A percentile compares a stretch with the other conserved stretches of the same genome.
Conservation (phyloP, 2,329 filamentous ascomycete genomes). For the Diaporthe batatas region DNA sequence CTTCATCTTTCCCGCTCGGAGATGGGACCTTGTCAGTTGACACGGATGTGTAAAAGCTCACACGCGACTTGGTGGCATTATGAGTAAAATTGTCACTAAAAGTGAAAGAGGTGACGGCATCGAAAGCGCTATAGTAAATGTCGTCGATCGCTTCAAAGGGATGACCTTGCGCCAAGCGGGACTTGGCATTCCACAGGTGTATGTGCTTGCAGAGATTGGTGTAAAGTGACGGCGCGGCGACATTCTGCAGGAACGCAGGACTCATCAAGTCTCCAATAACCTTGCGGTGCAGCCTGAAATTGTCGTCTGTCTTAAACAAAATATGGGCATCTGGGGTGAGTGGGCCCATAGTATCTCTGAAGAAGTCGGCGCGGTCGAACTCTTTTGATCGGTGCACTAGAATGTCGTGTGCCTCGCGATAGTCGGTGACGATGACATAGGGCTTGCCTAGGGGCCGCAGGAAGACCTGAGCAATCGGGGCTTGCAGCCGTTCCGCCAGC, state of each 20-base stretch:
- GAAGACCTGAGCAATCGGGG: slow-evolving; percentile 53
- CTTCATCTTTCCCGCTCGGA: not conserved
- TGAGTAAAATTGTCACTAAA: slow-evolving; percentile 16
- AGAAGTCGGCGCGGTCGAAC: slow-evolving; percentile 32
- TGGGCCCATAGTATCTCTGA: slow-evolving; percentile 23
- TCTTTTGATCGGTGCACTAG: slow-evolving; percentile 12
- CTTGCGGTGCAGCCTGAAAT: slow-evolving; percentile 15
- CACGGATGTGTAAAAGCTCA: slow-evolving; percentile 1
- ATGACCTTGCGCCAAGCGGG: not conserved
- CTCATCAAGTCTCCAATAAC: slow-evolving; percentile 23
- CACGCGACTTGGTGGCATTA: slow-evolving; percentile 3
- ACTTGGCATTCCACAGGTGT: slow-evolving; percentile 6
- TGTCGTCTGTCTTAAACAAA: slow-evolving; percentile 42
- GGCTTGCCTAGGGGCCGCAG: slow-evolving; percentile 47
- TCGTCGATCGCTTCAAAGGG: slow-evolving; percentile 24
- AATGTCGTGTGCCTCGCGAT: slow-evolving; percentile 29
- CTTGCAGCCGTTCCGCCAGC: slow-evolving; percentile 18
- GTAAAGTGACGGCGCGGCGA: slow-evolving; percentile 6
- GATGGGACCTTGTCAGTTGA: not conserved
- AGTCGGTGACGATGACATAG: slow-evolving; percentile 19
- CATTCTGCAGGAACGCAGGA: slow-evolving; percentile 16
- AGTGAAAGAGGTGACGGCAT: slow-evolving; percentile 23
- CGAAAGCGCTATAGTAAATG: slow-evolving; percentile 23
- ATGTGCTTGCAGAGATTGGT: slow-evolving; percentile 23
- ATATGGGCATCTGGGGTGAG: slow-evolving; percentile 27